phyloP scores from a whole-genome alignment of 805 yeast genomes.

The Wickerhamiella slavikovae region DNA sequence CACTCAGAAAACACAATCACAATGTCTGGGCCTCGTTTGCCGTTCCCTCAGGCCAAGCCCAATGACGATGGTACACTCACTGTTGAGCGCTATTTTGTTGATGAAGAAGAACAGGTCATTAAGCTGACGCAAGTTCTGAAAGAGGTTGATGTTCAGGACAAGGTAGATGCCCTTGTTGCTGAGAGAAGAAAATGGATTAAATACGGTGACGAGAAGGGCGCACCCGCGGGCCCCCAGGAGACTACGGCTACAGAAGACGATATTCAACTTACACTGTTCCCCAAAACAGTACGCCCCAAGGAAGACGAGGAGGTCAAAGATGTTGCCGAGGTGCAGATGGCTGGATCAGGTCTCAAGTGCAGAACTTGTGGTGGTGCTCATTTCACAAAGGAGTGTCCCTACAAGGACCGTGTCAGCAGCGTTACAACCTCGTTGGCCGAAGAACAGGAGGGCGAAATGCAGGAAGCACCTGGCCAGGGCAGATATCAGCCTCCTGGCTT shows the following conservation, averaged over 20 bases:
- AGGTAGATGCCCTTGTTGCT: slow-evolving; percentile 74
- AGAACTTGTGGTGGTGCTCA: slow-evolving; percentile 90
- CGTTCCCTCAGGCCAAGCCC: too few species aligned
- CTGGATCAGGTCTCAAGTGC: slow-evolving; percentile 32
- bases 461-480: slow-evolving; percentile 15
- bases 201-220: slow-evolving; percentile 61
- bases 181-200: slow-evolving; percentile 70
- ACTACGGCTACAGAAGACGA: slow-evolving; percentile 69
- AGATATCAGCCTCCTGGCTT: slow-evolving; percentile 45
- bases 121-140: slow-evolving; percentile 73
- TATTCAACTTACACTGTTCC: slow-evolving; percentile 52
- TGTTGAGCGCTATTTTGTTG: slow-evolving; percentile 3
- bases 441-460: slow-evolving; percentile 15
- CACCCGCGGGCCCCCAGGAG: slow-evolving; percentile 80
- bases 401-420: slow-evolving; percentile 63
- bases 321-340: slow-evolving; percentile 26
- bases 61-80: not conserved
- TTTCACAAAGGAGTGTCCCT: slow-evolving; percentile 89
- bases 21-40: too few species aligned
- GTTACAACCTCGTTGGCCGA: slow-evolving; percentile 17
- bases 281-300: slow-evolving; percentile 19
- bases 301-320: slow-evolving; percentile 27
- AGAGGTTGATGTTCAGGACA: slow-evolving; percentile 56
- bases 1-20: too few species aligned
- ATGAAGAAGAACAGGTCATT: slow-evolving; percentile 62